phyloP scores from a whole-genome alignment of 306 rosid species.

The Cicer judaicum region DNA sequence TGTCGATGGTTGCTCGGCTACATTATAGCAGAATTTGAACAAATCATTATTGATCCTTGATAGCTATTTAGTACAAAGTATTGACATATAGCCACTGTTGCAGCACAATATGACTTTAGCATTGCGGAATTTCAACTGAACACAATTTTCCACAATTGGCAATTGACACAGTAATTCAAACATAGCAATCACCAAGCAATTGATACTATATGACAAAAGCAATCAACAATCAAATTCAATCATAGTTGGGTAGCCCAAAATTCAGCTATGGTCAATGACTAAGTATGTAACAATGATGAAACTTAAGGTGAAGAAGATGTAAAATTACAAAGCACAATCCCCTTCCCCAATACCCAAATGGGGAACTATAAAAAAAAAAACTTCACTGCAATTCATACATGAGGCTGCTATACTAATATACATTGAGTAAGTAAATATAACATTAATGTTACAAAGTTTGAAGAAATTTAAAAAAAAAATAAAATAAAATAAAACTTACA shows the following conservation, averaged over 20 bases:
- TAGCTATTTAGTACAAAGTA: too few relatives aligned
- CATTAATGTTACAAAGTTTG: slow-evolving; percentile 4
- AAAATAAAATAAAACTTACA: slow-evolving; percentile 41
- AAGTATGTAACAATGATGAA: background rate
- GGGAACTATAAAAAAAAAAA: background rate
- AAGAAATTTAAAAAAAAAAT: slow-evolving; percentile 30
- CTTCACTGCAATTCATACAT: slow-evolving; percentile 19
- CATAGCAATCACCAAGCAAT: slow-evolving; percentile 6
- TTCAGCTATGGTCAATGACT: background rate
- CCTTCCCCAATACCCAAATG: slow-evolving; percentile 12
- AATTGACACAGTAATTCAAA: background rate
- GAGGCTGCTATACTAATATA: slow-evolving; percentile 3
- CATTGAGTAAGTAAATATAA: background rate
- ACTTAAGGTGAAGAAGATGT: slow-evolving; percentile 8
- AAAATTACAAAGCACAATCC: slow-evolving; percentile 15
- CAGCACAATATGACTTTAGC: too few relatives aligned
- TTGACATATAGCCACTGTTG: too few relatives aligned
- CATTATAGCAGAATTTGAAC: too few relatives aligned
- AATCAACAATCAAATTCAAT: background rate
- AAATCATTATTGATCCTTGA: too few relatives aligned
- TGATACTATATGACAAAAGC: background rate
- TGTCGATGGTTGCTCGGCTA: background rate
- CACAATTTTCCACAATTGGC: too few relatives aligned
- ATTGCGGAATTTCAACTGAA: too few relatives aligned
- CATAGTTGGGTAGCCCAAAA: background rate